These are phyloP conservation scores for Euphorbia peplus DNA, from an alignment of 345 rosid species.

Conservation along the genomic window DNA sequence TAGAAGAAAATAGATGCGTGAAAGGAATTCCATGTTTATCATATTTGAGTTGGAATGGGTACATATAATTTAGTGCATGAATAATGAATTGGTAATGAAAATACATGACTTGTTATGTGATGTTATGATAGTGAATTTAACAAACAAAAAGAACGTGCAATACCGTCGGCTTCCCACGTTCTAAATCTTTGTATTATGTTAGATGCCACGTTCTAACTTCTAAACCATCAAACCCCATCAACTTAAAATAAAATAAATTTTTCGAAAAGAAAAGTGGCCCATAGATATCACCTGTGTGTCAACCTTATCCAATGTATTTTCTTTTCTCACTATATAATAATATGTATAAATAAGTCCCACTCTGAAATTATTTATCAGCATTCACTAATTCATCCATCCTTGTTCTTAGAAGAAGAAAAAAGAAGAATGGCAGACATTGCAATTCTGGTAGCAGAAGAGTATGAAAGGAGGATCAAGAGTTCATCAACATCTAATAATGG, in stretches of 20 bases:
- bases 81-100: neutral
- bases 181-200: neutral
- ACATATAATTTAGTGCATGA: no score
- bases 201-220: neutral
- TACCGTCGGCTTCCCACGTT: neutral
- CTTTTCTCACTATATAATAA: no score
- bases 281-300: neutral
- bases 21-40: no score
- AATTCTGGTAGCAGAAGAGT: constrained; percentile 58
- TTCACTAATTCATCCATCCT: no score
- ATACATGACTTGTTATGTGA: neutral
- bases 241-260: no score
- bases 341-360: neutral
- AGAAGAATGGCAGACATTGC: constrained; percentile 57
- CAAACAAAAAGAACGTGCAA: neutral
- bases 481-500: constrained; percentile 13
- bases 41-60: no score
- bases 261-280: neutral
- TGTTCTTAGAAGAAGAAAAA: neutral
- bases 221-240: no score
- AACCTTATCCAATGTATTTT: constrained; percentile 41
- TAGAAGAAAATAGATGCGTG: no score
- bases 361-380: neutral
- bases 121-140: neutral
- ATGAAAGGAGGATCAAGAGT: constrained; percentile 45